Evolutionary conservation across 192 early-diverging fungal genomes (phyloP).

Genomic region (Podila clonocystis): DNA sequence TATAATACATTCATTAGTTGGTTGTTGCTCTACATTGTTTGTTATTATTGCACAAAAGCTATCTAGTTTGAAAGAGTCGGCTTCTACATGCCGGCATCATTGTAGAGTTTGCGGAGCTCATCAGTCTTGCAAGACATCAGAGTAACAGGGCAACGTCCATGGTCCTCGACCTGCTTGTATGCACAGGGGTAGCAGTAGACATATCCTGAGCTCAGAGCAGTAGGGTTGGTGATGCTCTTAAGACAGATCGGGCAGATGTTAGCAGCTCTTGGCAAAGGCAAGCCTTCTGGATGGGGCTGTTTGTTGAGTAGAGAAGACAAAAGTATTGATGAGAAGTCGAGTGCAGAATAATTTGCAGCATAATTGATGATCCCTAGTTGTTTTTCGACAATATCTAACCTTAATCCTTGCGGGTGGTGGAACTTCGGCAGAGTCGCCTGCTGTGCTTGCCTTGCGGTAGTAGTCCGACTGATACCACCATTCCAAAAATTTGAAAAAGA

Average conservation of each 20-base stretch:
- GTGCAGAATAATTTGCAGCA: conserved; percentile 3
- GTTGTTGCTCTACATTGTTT: not conserved
- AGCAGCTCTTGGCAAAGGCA: conserved; percentile 74
- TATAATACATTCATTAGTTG: too few species aligned
- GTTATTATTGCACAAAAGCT: not conserved
- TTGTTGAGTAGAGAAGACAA: not conserved
- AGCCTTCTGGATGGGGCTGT: conserved; percentile 81
- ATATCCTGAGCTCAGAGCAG: conserved; percentile 88
- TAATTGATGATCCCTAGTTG: not conserved
- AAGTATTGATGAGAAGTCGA: not conserved
- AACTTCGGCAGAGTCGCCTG: conserved; percentile 60
- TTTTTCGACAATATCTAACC: conserved; percentile 44
- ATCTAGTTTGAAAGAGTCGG: not conserved
- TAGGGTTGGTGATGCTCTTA: conserved; percentile 80
- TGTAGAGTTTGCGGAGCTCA: conserved; percentile 77
- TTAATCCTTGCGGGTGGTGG: conserved; percentile 78
- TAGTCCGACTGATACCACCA: conserved; percentile 96
- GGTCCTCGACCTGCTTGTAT: conserved; percentile 76
- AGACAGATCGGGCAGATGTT: conserved; percentile 86
- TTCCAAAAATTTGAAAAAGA: conserved; percentile 94
- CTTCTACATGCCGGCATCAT: conserved; percentile 45
- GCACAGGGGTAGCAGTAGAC: conserved; percentile 96
- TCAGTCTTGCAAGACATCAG: conserved; percentile 60
- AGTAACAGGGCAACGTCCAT: conserved; percentile 84
- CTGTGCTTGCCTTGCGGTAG: conserved; percentile 60